Percentiles rank a stretch among this genome's conserved stretches.
These are phyloP conservation scores for Russula lepida DNA, from an alignment of 768 basidiomycete species.

Conservation along the genomic window DNA sequence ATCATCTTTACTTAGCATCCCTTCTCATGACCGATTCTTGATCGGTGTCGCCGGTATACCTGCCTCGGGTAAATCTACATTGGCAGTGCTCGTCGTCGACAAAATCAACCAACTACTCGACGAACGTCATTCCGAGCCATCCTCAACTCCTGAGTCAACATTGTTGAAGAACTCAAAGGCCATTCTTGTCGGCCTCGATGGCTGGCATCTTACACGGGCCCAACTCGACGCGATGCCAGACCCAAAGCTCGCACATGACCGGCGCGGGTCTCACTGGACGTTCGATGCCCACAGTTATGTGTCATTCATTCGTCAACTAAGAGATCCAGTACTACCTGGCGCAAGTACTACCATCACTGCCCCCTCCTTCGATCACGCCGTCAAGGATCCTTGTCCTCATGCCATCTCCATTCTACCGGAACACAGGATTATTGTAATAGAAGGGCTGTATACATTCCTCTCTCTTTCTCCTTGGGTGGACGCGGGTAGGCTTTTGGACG, in stretches of 20 bases:
- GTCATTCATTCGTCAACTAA: slow-evolving; percentile 52
- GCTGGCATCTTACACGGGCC: slow-evolving; percentile 82
- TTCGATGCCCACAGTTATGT: slow-evolving; percentile 74
- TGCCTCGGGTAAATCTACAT: slow-evolving; percentile 80
- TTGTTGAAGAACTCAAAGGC: slow-evolving; percentile 27
- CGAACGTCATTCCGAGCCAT: neutral
- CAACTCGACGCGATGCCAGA: slow-evolving; percentile 72
- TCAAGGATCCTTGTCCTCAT: slow-evolving; percentile 74
- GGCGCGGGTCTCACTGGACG: slow-evolving; percentile 86
- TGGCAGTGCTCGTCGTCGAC: slow-evolving; percentile 51
- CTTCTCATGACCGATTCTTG: slow-evolving; percentile 40
- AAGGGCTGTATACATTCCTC: slow-evolving; percentile 84
- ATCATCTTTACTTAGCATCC: slow-evolving; percentile 17
- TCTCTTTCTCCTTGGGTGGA: slow-evolving; percentile 63
- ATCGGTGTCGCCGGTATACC: slow-evolving; percentile 74
- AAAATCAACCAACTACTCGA: slow-evolving; percentile 41
- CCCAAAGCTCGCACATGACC: slow-evolving; percentile 64
- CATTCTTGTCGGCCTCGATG: slow-evolving; percentile 74
- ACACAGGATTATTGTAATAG: slow-evolving; percentile 77
- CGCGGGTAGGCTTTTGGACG: slow-evolving; percentile 59
- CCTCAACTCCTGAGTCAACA: neutral
- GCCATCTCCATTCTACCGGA: slow-evolving; percentile 47
- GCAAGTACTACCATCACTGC: slow-evolving; percentile 40
- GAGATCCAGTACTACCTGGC: slow-evolving; percentile 26
- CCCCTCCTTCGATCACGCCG: slow-evolving; percentile 79